Base-by-base conservation (phyloP, 768 basidiomycete species). In the Termitomyces eurrhizus region DNA sequence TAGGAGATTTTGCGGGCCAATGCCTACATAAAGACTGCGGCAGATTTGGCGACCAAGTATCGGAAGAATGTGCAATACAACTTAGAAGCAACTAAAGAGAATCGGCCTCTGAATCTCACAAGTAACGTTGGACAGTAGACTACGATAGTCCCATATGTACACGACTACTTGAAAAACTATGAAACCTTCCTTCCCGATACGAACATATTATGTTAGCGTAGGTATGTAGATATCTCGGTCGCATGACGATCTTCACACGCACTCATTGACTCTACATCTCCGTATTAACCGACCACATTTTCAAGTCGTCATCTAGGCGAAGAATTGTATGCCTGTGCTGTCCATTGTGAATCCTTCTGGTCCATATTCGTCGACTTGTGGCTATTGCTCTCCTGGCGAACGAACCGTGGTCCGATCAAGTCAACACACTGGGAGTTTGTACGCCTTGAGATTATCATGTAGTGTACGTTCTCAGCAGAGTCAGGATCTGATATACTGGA, bases 1-100 rank as follows among this genome's bases (percentile, higher is more conserved):
- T 62, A 94, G 90, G 90, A 93, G 73, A 89, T 94, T 67, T 74
- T 91, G 45, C 81, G 84, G 16, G 92, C 91, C 7, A 92, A 94
- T 62, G 79, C 84, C 0, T 84, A 85, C 36, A 85, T 94, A 48
- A 87, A 88, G 68, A 87, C 85, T 42, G 90, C 94, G 0, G 88
- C 95, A 3, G 88, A 93, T 70, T 78, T 98, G 18, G 83, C 90
- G 37, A 85, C 85, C 42, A 94, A 93, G 71, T 97, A 98, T 72
- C 81, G 89, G 64, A 88, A 93, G 75, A 98, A 98, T 74, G 94
- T 95, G 56, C 88, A 90, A 70, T 96, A 94, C 71, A 96, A 95
- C 70, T 72, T 97, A 59, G 89, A 92, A 67, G 88, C 89, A 49
- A 89, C 85, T 52, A 82, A 78, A 63, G 78, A 73, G 36, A 75